Base-by-base conservation (phyloP, 192 early-diverging fungal species). In the Coemansia sp. region DNA sequence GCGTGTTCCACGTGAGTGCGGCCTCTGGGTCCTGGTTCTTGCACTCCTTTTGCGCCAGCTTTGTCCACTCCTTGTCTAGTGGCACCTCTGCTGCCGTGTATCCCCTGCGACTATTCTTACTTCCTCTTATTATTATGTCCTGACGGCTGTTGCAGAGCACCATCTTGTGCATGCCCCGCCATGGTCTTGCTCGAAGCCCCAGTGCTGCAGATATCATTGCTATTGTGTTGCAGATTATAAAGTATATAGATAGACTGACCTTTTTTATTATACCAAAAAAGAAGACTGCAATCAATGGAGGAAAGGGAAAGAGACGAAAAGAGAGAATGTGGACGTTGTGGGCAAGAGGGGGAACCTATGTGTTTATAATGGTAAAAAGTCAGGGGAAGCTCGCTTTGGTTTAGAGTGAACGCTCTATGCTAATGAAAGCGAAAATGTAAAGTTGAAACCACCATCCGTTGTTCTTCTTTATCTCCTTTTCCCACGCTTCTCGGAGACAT, bases 21-120 rank as follows among this genome's bases (percentile, higher is more conserved):
- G 85, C 82, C 46, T 84, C 84, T 5, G 94, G 91, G 67, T 93
- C 87, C 66, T 95, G 92, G 41, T 93, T 93, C 77, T 94, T 95
- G 72, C 94, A 84, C 73, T 95, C 94, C 78, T 94, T 95, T 32
- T 74, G 79, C 3, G 90, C 94, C 26, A 91, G 74, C 63, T 83
- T 78, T 21, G 71, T 84, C 94, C 94, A 95, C 64, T 89, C 86
- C 8, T 85, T 69, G 62, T 92, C 83, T n/a, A 93, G 78, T n/a
- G 91, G 90, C 18, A 56, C 57, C 63, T 81, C 65, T 22, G 47
- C 18, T 6, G 48, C 19, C n/a, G 51, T 54, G 63, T 49, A 52
- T 12, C 43, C 32, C 18, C 18, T 41, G 55, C 52, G 64, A 39
- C 43, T 54, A 8, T 4, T 18, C 0, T 22, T 49, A 4, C 11